Evolutionary conservation across 805 yeast species (phyloP), one percentile per base, ranked within the genome.

Genomic region (Candida ficus): DNA sequence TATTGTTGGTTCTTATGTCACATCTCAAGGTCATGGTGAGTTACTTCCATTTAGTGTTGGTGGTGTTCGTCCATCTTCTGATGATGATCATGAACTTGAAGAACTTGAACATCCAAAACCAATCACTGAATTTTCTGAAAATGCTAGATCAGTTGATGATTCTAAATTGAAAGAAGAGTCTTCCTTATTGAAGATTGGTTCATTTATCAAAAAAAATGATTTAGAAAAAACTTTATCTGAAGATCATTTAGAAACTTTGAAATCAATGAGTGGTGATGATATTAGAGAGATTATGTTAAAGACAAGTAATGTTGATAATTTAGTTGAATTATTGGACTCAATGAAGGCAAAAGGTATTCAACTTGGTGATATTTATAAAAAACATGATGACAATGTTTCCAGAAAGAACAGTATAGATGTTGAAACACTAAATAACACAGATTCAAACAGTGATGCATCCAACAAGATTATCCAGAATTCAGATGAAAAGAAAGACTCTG

Each of bases 291-390:
- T 61, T 32, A 52, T 64, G 40, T 45, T 61, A 33, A 66, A 61
- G 46, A 61, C 72, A 2, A 45, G 52, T 22, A 67, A 68, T 46
- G 56, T 67, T 9, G 56, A 65, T 5, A 61, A 64, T 21, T 60
- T 71, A 12, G 54, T 66, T 9, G 60, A 59, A 16, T 60, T 66
- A 6, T 53, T 73, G 33, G 64, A 64, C 34, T 60, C 62, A 23
- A 47, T 73, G 41, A 68, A 68, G 41, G 56, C 50, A 8, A 56
- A 60, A 23, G 76, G 76, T 5, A 61, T 70, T 13, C 54, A 64
- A 16, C 43, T 72, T n/a, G 61, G 64, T 26, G 51, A 53, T 14
- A 46, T 56, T 8, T 65, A 63, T 21, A 43, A 56, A 22, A 62
- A 55, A 29, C 43, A 35, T 2, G 39, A 27, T 7, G 29, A 19